These are phyloP conservation scores for Calonectria henricotiae DNA, from an alignment of 2,329 filamentous ascomycete species.

Conservation along the genomic window DNA sequence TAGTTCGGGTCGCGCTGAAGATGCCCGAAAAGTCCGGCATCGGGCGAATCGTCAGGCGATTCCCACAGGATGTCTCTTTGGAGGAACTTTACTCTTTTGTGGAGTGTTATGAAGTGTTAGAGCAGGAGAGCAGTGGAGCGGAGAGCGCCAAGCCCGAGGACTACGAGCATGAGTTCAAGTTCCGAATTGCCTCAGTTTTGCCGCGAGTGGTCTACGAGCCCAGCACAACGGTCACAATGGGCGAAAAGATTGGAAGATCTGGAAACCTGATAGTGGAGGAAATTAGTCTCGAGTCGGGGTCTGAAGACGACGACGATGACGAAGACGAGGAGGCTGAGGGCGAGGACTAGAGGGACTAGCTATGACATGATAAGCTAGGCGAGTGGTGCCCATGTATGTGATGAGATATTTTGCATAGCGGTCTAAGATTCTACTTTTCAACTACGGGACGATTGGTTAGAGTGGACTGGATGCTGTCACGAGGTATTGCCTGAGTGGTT, in stretches of 20 bases:
- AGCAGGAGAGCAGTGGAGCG: conserved; percentile 57
- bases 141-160: conserved; percentile 69
- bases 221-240: conserved; percentile 76
- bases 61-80: conserved; percentile 78
- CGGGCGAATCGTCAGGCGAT: conserved; percentile 84
- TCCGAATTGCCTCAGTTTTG: conserved; percentile 88
- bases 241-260: conserved; percentile 83
- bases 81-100: conserved; percentile 98
- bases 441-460: conserved; percentile 25
- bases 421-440: conserved; percentile 34
- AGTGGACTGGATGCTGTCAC: conserved; percentile 17
- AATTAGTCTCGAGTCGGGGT: conserved; percentile 54
- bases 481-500: conserved; percentile 12
- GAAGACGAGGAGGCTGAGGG: conserved; percentile 49
- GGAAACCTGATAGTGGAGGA: conserved; percentile 93
- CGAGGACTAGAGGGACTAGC: conserved; percentile 41
- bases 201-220: conserved; percentile 87
- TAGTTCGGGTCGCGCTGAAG: conserved; percentile 80
- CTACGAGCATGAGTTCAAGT: conserved; percentile 88
- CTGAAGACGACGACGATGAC: conserved; percentile 50
- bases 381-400: conserved; percentile 25
- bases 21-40: conserved; percentile 75
- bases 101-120: conserved; percentile 84
- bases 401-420: conserved; percentile 39
- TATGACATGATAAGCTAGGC: conserved; percentile 33